Evolutionary conservation across 768 basidiomycete genomes (phyloP), one percentile per base, ranked within the genome.

Genomic region (Chalciporus pseudorubinellus): DNA sequence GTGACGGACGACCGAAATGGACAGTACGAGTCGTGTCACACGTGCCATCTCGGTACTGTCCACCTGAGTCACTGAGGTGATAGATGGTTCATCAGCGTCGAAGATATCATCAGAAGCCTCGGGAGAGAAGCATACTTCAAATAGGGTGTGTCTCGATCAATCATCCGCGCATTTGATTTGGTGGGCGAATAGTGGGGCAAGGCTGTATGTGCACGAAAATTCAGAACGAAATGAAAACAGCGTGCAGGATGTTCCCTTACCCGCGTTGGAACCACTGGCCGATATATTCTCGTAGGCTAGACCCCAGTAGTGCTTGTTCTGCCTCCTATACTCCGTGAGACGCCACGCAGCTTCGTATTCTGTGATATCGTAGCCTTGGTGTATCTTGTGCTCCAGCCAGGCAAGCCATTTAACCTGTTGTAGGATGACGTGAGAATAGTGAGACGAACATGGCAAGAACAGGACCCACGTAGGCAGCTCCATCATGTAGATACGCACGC

Each of bases 271-370:
- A 3, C 95, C 95, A 34, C 81, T 84, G 2, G 90, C 95, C 20
- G 87, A 90, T 54, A 98, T 95, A 49, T 85, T 90, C 69, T 90
- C 88, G 58, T 94, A 94, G 6, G 92, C 92, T 16, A 90, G 81
- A 6, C 91, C 90, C 82, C 84, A 84, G 64, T 85, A 92, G 57
- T 87, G 72, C 70, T 85, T 84, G 58, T 80, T 76, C 62, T 82
- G 77, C 61, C 81, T 74, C 53, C 92, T 77, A 66, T 81, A 90
- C 69, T 89, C 84, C 0, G 84, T 87, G 50, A 97, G 72, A 47
- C 89, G 81, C 67, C 85, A 90, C 1, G 84, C 90, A 12, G 95
- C 94, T 64, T 95, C 91, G 74, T 88, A 97, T 70, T 98, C 95
- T 6, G 88, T 89, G 58, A 98, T 86, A 53, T 86, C 80, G 62